Percentiles rank a stretch among this genome's conserved stretches.
Evolutionary conservation across 306 rosid genomes (phyloP).

Genomic region (Adenanthera pavonina): DNA sequence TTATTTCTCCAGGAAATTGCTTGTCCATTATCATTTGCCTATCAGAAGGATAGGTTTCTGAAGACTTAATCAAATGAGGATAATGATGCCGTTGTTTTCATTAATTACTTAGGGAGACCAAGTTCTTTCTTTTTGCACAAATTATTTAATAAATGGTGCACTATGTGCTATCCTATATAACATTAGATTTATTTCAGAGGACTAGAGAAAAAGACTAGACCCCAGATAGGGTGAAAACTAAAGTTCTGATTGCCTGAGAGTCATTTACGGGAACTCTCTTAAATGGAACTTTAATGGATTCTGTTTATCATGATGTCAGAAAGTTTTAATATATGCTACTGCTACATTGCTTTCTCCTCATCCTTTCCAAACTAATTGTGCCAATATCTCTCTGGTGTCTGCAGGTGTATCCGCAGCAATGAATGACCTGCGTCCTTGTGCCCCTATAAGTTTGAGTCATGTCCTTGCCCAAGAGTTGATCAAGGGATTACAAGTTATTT

Average conservation of each 20-base stretch:
- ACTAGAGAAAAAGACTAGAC: neutral
- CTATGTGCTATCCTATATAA: neutral
- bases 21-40: slow-evolving; percentile 25
- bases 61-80: neutral
- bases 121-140: neutral
- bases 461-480: slow-evolving; percentile 85
- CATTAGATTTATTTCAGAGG: neutral
- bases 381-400: slow-evolving; percentile 49
- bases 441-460: slow-evolving; percentile 85
- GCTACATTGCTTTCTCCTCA: slow-evolving; percentile 8
- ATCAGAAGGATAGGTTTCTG: slow-evolving; percentile 7
- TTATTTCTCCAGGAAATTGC: slow-evolving; percentile 28
- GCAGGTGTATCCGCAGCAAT: slow-evolving; percentile 95
- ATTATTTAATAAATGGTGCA: neutral
- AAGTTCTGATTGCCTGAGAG: neutral
- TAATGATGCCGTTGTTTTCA: neutral
- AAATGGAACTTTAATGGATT: neutral
- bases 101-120: neutral
- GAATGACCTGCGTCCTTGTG: slow-evolving; percentile 97
- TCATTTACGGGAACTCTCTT: slow-evolving; percentile 25
- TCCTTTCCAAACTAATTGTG: slow-evolving; percentile 28
- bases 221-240: neutral
- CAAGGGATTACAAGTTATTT: slow-evolving; percentile 78
- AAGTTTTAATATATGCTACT: slow-evolving; percentile 8
- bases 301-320: slow-evolving; percentile 21